phyloP scores from a whole-genome alignment of 768 basidiomycete species.

The Boletus vinaceobasis region DNA sequence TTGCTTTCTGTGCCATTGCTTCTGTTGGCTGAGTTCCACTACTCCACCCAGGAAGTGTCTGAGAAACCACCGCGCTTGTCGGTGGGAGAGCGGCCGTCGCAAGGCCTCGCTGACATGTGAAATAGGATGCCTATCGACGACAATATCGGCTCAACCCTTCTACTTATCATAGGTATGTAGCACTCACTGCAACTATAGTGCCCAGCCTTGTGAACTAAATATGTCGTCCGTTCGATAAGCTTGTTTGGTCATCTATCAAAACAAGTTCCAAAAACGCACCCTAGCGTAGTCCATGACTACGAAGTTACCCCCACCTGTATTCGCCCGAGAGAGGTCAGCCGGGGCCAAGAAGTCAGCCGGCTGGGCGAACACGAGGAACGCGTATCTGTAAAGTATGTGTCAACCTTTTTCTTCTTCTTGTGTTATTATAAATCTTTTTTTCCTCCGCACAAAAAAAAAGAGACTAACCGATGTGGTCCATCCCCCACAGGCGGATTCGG shows the following conservation, averaged over 20 bases:
- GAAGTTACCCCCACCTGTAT: constrained; percentile 51
- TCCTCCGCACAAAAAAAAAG: neutral
- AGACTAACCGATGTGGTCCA: constrained; percentile 70
- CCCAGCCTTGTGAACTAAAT: constrained; percentile 54
- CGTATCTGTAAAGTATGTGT: constrained; percentile 48
- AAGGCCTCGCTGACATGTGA: constrained; percentile 68
- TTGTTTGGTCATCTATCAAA: neutral
- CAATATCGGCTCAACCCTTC: constrained; percentile 1
- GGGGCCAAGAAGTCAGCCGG: constrained; percentile 62
- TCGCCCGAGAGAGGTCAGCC: constrained; percentile 46
- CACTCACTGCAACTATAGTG: constrained; percentile 54
- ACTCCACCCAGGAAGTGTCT: constrained; percentile 46
- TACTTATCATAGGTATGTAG: neutral
- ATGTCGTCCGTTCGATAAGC: neutral
- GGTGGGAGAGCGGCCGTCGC: constrained; percentile 48
- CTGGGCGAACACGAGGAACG: constrained; percentile 62
- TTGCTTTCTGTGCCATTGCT: constrained; percentile 17
- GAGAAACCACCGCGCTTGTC: constrained; percentile 64
- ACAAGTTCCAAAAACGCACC: constrained; percentile 30
- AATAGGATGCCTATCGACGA: constrained; percentile 56
- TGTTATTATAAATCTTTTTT: neutral
- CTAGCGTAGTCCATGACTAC: constrained; percentile 56
- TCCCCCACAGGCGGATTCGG: constrained; percentile 66
- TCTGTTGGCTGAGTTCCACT: constrained; percentile 10
- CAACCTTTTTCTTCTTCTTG: neutral